Evolutionary conservation across 1,139 yeast species (phyloP).

Genomic region (Geotrichum europaeum): DNA sequence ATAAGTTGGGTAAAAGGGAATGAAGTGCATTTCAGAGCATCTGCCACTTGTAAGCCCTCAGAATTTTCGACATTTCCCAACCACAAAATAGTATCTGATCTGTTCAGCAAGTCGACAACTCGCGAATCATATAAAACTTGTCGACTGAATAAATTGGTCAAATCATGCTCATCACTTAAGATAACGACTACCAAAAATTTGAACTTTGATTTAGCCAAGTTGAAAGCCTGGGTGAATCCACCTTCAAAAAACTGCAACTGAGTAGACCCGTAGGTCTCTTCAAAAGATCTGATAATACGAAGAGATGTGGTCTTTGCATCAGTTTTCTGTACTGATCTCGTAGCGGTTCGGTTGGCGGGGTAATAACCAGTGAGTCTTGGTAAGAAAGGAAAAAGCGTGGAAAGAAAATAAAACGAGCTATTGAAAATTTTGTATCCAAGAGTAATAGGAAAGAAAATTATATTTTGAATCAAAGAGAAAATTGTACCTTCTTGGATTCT

Average conservation of each 20-base stretch:
- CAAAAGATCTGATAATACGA: constrained; percentile 37
- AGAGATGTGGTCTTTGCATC: constrained; percentile 41
- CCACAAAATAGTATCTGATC: constrained; percentile 63
- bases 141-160: constrained; percentile 49
- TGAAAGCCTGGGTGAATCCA: constrained; percentile 70
- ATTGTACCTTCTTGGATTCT: constrained; percentile 22
- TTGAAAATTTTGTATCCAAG: constrained; percentile 31
- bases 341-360: constrained; percentile 33
- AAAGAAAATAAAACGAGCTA: constrained; percentile 30
- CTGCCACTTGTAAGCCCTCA: constrained; percentile 81
- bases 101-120: constrained; percentile 47
- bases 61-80: constrained; percentile 78
- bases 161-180: constrained; percentile 68
- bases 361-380: constrained; percentile 36
- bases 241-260: constrained; percentile 51
- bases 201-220: constrained; percentile 58
- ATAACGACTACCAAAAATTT: constrained; percentile 68
- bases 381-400: constrained; percentile 34
- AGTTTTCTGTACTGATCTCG: constrained; percentile 32
- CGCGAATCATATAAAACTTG: constrained; percentile 49
- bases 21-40: constrained; percentile 62
- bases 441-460: constrained; percentile 33
- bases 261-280: constrained; percentile 33
- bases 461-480: constrained; percentile 27
- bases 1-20: constrained; percentile 75